Evolutionary conservation across 257 asterid species (phyloP).

Genomic region (Plantago elongata): DNA sequence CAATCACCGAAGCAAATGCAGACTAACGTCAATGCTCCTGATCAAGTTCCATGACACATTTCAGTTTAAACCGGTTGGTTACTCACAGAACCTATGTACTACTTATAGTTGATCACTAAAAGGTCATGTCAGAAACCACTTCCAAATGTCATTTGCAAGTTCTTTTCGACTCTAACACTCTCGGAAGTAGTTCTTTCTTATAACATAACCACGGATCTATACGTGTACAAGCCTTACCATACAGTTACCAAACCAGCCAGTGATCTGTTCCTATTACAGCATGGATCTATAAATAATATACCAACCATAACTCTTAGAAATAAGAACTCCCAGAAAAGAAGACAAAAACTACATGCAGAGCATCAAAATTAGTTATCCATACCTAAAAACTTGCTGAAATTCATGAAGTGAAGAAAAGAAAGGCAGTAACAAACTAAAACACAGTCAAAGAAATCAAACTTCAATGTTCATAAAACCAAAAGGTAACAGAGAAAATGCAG

Average conservation of each 20-base stretch:
- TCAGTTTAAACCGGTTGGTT: background rate
- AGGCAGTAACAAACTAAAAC: background rate
- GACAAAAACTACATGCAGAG: conserved; percentile 4
- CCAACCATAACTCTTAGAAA: background rate
- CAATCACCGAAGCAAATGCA: conserved; percentile 14
- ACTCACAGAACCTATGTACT: background rate
- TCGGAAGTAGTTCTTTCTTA: conserved; percentile 3
- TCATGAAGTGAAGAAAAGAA: background rate
- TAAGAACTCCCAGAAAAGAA: background rate
- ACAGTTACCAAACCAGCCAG: too few species aligned
- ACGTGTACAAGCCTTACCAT: background rate
- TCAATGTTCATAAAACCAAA: conserved; percentile 9
- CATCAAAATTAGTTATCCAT: conserved; percentile 13
- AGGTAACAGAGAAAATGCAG: background rate
- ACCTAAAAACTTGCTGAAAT: background rate
- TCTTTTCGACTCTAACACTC: background rate
- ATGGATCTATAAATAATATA: background rate
- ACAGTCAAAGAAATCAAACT: conserved; percentile 5
- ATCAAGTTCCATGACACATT: background rate
- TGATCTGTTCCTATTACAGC: too few species aligned
- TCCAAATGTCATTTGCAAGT: background rate
- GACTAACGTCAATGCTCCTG: background rate
- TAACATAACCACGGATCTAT: conserved; percentile 7
- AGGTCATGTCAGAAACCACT: conserved; percentile 5
- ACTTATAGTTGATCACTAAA: background rate